Percentiles rank a stretch among this genome's conserved stretches.
Evolutionary conservation across 805 yeast genomes (phyloP).

Genomic region (Tetrapisispora nanseiensis): DNA sequence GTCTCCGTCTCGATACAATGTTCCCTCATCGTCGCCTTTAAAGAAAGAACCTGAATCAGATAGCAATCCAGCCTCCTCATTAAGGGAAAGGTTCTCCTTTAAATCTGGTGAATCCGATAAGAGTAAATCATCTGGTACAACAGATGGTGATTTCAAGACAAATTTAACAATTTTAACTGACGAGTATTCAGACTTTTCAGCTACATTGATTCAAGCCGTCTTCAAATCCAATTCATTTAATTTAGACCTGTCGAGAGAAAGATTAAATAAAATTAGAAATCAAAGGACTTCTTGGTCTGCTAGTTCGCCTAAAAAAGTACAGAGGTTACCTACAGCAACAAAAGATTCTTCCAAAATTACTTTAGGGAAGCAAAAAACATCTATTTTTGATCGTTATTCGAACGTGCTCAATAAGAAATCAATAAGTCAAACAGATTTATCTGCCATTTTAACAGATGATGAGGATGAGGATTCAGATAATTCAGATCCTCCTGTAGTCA

Average conservation of each 20-base stretch:
- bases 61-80: slow-evolving; percentile 5
- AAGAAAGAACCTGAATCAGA: slow-evolving; percentile 7
- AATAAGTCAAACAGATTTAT: not conserved
- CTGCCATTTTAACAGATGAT: not conserved
- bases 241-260: slow-evolving; percentile 26
- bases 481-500: slow-evolving; percentile 4
- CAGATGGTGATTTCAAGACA: slow-evolving; percentile 14
- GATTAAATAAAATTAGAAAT: slow-evolving; percentile 23
- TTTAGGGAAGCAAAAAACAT: slow-evolving; percentile 28
- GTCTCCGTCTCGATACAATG: slow-evolving; percentile 22
- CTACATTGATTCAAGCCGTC: slow-evolving; percentile 31
- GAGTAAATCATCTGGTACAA: not conserved
- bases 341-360: slow-evolving; percentile 30
- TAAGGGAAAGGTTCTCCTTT: slow-evolving; percentile 38
- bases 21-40: slow-evolving; percentile 25
- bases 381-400: slow-evolving; percentile 32
- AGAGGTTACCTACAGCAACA: slow-evolving; percentile 9
- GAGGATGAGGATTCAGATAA: slow-evolving; percentile 7
- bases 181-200: slow-evolving; percentile 29
- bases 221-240: slow-evolving; percentile 32
- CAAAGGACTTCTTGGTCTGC: slow-evolving; percentile 21
- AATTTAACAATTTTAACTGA: slow-evolving; percentile 9
- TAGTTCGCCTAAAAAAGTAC: not conserved
- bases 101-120: not conserved
- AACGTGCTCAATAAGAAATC: slow-evolving; percentile 16